Conservation (phyloP, 2,329 filamentous ascomycete genomes). For the Berkeleyomyces basicola region DNA sequence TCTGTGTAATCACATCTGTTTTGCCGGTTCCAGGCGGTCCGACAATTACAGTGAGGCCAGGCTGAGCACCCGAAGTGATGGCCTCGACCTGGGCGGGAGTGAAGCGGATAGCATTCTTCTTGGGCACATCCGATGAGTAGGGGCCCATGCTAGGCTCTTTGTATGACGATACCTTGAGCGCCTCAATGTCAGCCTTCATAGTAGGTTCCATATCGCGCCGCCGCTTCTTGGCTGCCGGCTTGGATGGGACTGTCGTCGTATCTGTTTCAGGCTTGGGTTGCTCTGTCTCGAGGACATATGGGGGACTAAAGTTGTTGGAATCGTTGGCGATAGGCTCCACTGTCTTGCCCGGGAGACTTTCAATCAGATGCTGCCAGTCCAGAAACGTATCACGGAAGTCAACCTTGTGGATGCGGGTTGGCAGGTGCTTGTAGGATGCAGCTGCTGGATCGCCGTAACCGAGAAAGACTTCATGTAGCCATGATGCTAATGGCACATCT, state of each 20-base stretch:
- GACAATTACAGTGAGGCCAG: conserved; percentile 83
- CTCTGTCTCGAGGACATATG: conserved; percentile 63
- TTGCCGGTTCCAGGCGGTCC: conserved; percentile 94
- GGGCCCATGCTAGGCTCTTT: conserved; percentile 76
- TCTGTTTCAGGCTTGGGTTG: conserved; percentile 23
- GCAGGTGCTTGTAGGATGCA: conserved; percentile 68
- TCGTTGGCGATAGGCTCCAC: conserved; percentile 63
- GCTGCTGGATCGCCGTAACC: conserved; percentile 86
- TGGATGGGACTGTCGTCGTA: conserved; percentile 30
- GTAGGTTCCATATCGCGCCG: conserved; percentile 59
- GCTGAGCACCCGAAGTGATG: conserved; percentile 84
- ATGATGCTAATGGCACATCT: conserved; percentile 70
- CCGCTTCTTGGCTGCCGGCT: conserved; percentile 67
- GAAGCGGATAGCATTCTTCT: conserved; percentile 69
- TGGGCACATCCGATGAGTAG: conserved; percentile 71
- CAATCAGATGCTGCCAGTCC: conserved; percentile 84
- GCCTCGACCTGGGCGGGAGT: conserved; percentile 84
- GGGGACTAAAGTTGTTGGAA: conserved; percentile 62
- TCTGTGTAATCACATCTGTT: conserved; percentile 96
- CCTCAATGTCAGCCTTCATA: conserved; percentile 45
- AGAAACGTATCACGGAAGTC: conserved; percentile 92
- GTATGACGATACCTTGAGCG: conserved; percentile 75
- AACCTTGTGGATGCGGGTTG: conserved; percentile 60
- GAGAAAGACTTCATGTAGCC: conserved; percentile 95
- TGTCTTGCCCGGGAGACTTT: conserved; percentile 74